Evolutionary conservation across 75 land plant genomes (phyloP), one percentile per base, ranked within the genome.

Genomic region (Gnetum montanum): DNA sequence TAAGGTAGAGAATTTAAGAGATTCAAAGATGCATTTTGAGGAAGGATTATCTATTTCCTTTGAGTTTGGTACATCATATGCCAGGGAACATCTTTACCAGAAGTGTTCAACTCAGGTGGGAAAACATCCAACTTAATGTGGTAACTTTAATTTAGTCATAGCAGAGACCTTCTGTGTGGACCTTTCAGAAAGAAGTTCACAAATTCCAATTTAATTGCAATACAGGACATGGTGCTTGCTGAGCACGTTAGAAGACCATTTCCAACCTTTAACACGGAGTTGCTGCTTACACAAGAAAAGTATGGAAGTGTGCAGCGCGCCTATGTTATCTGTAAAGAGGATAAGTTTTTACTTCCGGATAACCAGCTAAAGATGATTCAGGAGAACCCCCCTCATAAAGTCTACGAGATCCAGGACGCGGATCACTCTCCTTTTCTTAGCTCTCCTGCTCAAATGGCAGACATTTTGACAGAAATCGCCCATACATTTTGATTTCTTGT

Each of bases 351-450:
- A n/a, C 3, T 8, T 22, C 40, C 33, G 46, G 56, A 56, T 0
- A 47, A 48, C 10, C 75, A 72, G 44, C 34, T 43, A 2, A 55
- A 54, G 70, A 72, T 72, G 75, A 57, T 62, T 4, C 43, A 45
- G 23, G 47, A 52, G 3, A 18, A 19, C 34, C 51, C 63, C 4
- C 28, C 48, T 1, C 5, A 26, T 27, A 61, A 43, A 31, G 62
- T 72, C 33, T 34, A 10, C 11, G 59, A 29, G 24, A 66, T 72
- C 20, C 20, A 23, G 4, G 48, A 25, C 6, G 35, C 70, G 0
- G 75, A 57, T 43, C 75, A 72, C 57, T 8, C 20, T 43, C 1
- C 46, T 3, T 43, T 43, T 0, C 40, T 79, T 33, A 73, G 70
- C 0, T 44, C 36, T 29, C 70, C 80, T 13, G 3, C 22, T 22